A percentile compares a stretch with the other conserved stretches of the same genome.
These are phyloP conservation scores for Rhododendron williamsianum DNA, from an alignment of 148 eudicot genomes.

Conservation along the genomic window DNA sequence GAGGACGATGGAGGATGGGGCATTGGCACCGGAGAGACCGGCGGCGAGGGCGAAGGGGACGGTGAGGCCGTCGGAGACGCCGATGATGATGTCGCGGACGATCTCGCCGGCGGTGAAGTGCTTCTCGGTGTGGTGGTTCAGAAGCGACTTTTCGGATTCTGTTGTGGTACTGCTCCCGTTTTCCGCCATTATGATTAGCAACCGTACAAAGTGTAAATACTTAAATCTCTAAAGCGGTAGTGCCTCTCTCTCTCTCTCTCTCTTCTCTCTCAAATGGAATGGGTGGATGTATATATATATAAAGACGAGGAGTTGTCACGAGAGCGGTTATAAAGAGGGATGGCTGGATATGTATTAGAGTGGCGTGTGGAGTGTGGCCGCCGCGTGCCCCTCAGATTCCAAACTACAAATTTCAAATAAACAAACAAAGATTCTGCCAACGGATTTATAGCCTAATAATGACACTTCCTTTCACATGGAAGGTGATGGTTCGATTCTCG, in stretches of 20 bases:
- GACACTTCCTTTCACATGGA: no score
- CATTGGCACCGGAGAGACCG: slow-evolving; percentile 86
- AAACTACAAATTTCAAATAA: neutral
- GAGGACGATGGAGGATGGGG: slow-evolving; percentile 71
- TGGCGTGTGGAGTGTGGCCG: neutral
- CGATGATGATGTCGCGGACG: slow-evolving; percentile 87
- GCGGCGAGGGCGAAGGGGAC: slow-evolving; percentile 96
- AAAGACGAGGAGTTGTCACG: neutral
- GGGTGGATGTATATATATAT: neutral
- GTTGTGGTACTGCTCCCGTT: neutral
- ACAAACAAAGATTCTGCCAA: no score
- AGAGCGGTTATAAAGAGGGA: neutral
- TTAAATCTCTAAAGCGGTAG: neutral
- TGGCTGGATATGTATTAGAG: neutral
- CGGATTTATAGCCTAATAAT: no score
- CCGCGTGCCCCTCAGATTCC: neutral
- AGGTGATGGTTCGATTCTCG: no score
- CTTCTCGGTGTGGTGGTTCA: slow-evolving; percentile 63
- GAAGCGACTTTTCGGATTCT: slow-evolving; percentile 21
- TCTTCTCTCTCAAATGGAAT: neutral
- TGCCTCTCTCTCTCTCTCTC: neutral
- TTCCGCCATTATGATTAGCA: slow-evolving; percentile 2
- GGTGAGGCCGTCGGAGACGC: slow-evolving; percentile 94
- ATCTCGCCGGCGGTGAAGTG: slow-evolving; percentile 90
- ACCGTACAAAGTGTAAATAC: neutral